Base-by-base conservation (phyloP, 140 eudicot genomes). In the Oenanthe javanica region DNA sequence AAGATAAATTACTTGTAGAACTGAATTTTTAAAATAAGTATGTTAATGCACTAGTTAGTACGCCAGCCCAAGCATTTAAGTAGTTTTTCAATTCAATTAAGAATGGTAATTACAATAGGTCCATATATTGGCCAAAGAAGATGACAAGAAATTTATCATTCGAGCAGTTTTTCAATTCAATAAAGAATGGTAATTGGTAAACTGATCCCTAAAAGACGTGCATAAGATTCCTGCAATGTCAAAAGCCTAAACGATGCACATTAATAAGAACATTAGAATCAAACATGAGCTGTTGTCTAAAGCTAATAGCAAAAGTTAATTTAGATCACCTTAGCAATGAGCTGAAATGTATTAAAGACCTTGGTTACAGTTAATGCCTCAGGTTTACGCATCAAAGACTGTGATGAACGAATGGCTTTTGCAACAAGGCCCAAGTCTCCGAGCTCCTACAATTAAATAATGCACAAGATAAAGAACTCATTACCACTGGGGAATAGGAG, bases 391-490 rank as follows among this genome's bases (percentile, higher is more conserved):
- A 94, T 87, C 83, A 89, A 72, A 42, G 92, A 81, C 81, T 94
- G 98, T n/a, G 96, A 92, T 15, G 97, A 90, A 31, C 96, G 91
- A 73, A 87, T 84, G 80, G 90, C 98, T 84, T 90, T 90, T 10
- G 98, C 98, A 79, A 90, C 98, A 81, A 90, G 96, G 4, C 98
- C 98, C 78, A 94, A 82, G 72, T 94, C 98, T 81, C 98, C 98
- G 71, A 94, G 86, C 55, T 92, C 91, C 98, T 92, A 78, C 47
- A n/a, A 78, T 64, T 40, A 6, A 43, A 73, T 73, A n/a, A 38
- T 14, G 23, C 52, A 43, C 77, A 42, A 82, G 16, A 38, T 45
- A 49, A 14, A 36, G 0, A 19, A 21, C 21, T 15, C 21, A 51
- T 61, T 50, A 52, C 55, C 7, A 13, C n/a, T 4, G 19, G 31